phyloP scores from a whole-genome alignment of 192 early-diverging fungal species.

The Coemansia sp. region DNA sequence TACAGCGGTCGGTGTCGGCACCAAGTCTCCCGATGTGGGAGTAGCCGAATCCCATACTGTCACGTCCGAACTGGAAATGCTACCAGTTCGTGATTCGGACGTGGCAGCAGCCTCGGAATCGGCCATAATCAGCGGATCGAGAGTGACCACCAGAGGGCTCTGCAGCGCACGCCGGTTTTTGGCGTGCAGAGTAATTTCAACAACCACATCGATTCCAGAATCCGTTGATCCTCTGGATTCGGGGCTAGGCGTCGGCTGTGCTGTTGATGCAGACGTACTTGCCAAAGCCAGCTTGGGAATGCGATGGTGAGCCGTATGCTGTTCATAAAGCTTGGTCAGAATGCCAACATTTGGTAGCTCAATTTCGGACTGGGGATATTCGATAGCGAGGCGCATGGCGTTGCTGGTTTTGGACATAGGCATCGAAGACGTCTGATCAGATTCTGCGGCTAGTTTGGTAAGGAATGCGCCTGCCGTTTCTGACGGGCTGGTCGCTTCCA shows the following conservation, averaged over 20 bases:
- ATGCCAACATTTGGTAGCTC: constrained; percentile 7
- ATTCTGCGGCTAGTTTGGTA: no score
- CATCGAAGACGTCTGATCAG: no score
- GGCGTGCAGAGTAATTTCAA: not conserved
- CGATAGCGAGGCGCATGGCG: constrained; percentile 9
- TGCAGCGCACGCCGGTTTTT: not conserved
- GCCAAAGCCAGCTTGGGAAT: not conserved
- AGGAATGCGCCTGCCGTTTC: no score
- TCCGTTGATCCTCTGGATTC: not conserved
- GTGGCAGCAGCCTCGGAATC: not conserved
- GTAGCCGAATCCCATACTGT: not conserved
- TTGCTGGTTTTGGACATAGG: not conserved
- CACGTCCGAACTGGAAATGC: not conserved
- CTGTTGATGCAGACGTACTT: not conserved
- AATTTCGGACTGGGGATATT: constrained; percentile 12
- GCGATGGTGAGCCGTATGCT: not conserved
- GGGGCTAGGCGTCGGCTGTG: not conserved
- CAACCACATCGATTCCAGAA: not conserved
- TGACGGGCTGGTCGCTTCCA: no score
- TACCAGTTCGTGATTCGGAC: not conserved
- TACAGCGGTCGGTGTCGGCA: not conserved
- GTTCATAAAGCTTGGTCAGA: not conserved
- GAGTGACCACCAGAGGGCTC: constrained; percentile 1
- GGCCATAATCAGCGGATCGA: not conserved
- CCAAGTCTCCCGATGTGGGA: not conserved